Conservation (phyloP, 192 early-diverging fungal genomes). For the Irineochytrium annulatum region DNA sequence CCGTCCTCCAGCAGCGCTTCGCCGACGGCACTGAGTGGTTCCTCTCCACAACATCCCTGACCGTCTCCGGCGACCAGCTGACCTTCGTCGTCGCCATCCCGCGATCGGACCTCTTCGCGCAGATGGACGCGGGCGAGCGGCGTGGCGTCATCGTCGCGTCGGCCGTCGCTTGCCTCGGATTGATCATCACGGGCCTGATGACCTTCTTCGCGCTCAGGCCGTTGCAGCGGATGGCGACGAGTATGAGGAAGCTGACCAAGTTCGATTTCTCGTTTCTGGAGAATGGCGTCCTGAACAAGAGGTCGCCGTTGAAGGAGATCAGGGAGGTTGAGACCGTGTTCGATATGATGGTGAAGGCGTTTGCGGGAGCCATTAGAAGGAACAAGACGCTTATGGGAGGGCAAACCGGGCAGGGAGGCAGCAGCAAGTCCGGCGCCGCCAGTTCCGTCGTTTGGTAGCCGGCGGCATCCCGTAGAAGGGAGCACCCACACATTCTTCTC, state of each 20-base stretch:
- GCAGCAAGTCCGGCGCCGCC: too few relatives aligned
- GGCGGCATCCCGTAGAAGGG: too few relatives aligned
- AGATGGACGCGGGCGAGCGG: neutral
- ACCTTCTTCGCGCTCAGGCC: conserved; percentile 1
- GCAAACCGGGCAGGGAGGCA: too few relatives aligned
- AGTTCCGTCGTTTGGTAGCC: too few relatives aligned
- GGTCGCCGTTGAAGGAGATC: neutral
- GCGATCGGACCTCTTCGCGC: neutral
- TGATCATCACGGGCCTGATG: neutral
- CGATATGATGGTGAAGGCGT: conserved; percentile 16
- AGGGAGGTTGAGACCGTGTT: conserved; percentile 10
- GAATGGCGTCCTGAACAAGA: neutral
- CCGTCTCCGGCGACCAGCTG: neutral
- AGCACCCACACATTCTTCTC: too few relatives aligned
- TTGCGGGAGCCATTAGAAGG: conserved; percentile 16
- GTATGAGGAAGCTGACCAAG: neutral
- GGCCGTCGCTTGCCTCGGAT: neutral
- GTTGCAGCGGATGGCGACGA: neutral
- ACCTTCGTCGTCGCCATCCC: neutral
- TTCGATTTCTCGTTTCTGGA: conserved; percentile 3
- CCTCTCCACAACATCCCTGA: neutral
- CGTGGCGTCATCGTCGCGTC: neutral
- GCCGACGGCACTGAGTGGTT: neutral
- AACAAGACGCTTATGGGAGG: conserved; percentile 16
- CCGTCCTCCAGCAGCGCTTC: neutral